Percentiles rank a stretch among this genome's conserved stretches.
Evolutionary conservation across 2,329 filamentous ascomycete genomes (phyloP).

Genomic region (Allantophomopsis cytisporea): DNA sequence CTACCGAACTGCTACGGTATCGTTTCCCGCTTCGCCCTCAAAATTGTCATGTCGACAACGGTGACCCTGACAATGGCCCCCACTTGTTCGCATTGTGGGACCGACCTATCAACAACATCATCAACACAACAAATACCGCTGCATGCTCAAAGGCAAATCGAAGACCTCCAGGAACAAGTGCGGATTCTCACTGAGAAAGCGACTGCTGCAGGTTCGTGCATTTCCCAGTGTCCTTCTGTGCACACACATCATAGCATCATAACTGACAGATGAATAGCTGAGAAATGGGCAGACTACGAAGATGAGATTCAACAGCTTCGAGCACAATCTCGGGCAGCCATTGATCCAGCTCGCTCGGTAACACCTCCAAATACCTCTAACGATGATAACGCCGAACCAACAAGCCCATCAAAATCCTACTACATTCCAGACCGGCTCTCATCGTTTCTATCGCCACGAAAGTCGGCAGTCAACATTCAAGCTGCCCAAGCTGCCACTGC

Average conservation of each 20-base stretch:
- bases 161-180: conserved; percentile 60
- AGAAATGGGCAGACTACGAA: conserved; percentile 67
- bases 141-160: conserved; percentile 42
- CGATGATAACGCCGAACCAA: conserved; percentile 1
- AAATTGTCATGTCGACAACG: conserved; percentile 13
- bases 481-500: conserved; percentile 2
- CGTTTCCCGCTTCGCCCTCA: too few relatives aligned
- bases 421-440: conserved; percentile 19
- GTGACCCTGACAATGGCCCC: conserved; percentile 16
- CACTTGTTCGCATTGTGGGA: conserved; percentile 18
- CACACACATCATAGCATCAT: too few relatives aligned
- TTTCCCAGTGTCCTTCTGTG: not conserved
- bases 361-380: conserved; percentile 10
- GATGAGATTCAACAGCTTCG: conserved; percentile 56
- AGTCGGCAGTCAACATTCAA: conserved; percentile 27
- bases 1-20: too few relatives aligned
- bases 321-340: conserved; percentile 21
- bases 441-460: conserved; percentile 34
- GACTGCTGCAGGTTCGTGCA: conserved; percentile 38
- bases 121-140: conserved; percentile 4
- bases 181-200: conserved; percentile 58
- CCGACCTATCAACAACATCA: conserved; percentile 9
- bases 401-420: conserved; percentile 10
- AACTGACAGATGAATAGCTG: conserved; percentile 26
- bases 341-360: conserved; percentile 23